Evolutionary conservation across 2,329 filamentous ascomycete genomes (phyloP).

Genomic region (Cladosporium sp.): DNA sequence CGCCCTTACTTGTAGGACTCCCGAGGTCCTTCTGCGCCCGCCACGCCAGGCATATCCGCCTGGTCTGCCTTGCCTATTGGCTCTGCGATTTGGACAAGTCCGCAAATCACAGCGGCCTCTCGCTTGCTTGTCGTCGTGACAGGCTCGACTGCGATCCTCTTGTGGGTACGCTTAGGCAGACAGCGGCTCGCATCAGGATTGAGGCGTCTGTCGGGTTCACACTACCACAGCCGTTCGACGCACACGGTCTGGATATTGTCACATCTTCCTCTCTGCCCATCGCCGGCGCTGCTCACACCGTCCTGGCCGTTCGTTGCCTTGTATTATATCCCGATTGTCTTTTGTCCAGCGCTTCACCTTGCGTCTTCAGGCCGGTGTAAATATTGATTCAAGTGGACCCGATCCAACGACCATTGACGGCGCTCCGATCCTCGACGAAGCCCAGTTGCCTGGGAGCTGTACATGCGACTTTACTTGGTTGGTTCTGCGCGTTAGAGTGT

Average conservation of each 20-base stretch:
- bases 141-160: not conserved
- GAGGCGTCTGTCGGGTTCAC: slow-evolving; percentile 1
- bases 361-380: slow-evolving; percentile 1
- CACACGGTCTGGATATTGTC: too few relatives aligned
- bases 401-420: not conserved
- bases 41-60: slow-evolving; percentile 5
- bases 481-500: not conserved
- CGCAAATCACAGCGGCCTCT: slow-evolving; percentile 3
- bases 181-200: slow-evolving; percentile 9
- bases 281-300: not conserved
- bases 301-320: not conserved
- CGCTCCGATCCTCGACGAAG: not conserved
- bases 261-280: not conserved
- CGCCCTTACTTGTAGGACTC: not conserved
- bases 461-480: not conserved
- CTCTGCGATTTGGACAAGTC: not conserved
- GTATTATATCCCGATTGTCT: not conserved
- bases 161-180: slow-evolving; percentile 6
- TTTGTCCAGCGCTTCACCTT: not conserved
- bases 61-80: slow-evolving; percentile 5
- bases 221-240: not conserved
- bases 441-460: not conserved
- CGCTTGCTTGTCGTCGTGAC: slow-evolving; percentile 1
- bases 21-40: slow-evolving; percentile 1
- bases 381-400: not conserved